These are phyloP conservation scores for Gymnopus androsaceus DNA, from an alignment of 1,284 basidiomycete genomes.

Conservation along the genomic window DNA sequence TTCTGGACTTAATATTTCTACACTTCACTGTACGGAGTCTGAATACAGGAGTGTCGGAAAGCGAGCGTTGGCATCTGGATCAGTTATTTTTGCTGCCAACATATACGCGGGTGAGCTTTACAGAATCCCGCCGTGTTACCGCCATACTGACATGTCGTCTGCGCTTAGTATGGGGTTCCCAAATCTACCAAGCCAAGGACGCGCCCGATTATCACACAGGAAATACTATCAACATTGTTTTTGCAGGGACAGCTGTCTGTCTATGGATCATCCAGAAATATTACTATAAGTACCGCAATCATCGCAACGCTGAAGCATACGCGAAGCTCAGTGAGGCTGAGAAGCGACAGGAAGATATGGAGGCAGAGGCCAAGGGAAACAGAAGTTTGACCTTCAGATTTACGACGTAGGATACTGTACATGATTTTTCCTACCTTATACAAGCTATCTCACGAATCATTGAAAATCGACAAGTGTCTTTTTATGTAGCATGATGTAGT, in stretches of 20 bases:
- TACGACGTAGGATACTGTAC: not conserved
- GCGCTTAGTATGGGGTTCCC: slow-evolving; percentile 30
- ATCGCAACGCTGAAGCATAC: slow-evolving; percentile 23
- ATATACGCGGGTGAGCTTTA: slow-evolving; percentile 29
- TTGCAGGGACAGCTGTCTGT: slow-evolving; percentile 32
- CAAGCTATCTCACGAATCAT: no score
- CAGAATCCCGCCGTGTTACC: no score
- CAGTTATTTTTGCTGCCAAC: slow-evolving; percentile 37
- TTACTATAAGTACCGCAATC: slow-evolving; percentile 32
- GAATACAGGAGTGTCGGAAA: slow-evolving; percentile 33
- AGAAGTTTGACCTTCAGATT: slow-evolving; percentile 25
- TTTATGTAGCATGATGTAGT: no score
- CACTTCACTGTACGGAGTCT: not conserved
- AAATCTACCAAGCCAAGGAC: slow-evolving; percentile 40
- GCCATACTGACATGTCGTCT: not conserved
- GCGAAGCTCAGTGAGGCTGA: slow-evolving; percentile 27
- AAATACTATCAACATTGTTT: slow-evolving; percentile 40
- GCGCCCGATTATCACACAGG: slow-evolving; percentile 38
- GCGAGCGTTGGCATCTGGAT: slow-evolving; percentile 36
- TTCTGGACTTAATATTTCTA: not conserved
- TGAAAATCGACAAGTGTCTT: no score
- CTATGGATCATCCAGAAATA: slow-evolving; percentile 38
- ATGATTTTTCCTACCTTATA: no score
- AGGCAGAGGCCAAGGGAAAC: slow-evolving; percentile 34
- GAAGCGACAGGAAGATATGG: slow-evolving; percentile 26